These are phyloP conservation scores for Pythium chondricola DNA, from an alignment of 352 stramenopile genomes.

Conservation along the genomic window DNA sequence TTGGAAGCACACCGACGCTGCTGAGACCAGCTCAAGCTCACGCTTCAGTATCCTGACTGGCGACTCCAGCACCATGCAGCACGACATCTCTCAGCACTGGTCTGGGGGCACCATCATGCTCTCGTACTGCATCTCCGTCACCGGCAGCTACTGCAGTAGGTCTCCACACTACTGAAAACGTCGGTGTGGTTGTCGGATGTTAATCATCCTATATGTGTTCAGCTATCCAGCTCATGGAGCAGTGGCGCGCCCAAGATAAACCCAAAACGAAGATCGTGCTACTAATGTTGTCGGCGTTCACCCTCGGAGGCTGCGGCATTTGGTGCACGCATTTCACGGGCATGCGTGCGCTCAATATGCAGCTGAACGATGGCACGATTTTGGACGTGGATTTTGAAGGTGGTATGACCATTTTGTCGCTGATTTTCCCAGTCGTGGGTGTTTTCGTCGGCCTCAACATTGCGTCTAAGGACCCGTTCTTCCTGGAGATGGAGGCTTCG, in stretches of 20 bases:
- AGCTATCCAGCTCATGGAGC: conserved; percentile 72
- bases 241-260: conserved; percentile 43
- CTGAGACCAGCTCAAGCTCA: neutral
- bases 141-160: conserved; percentile 53
- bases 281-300: conserved; percentile 30
- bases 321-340: conserved; percentile 76
- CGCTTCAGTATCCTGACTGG: neutral
- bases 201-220: neutral
- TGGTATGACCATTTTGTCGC: conserved; percentile 44
- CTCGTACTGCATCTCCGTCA: conserved; percentile 47
- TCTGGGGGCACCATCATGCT: conserved; percentile 33
- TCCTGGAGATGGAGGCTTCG: conserved; percentile 49
- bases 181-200: too few relatives aligned
- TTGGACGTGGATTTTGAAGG: conserved; percentile 47
- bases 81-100: conserved; percentile 36
- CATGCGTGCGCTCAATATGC: conserved; percentile 47
- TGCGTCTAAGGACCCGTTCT: conserved; percentile 53
- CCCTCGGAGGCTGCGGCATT: conserved; percentile 55
- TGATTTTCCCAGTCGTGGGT: conserved; percentile 43
- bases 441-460: conserved; percentile 54
- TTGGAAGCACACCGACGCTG: neutral
- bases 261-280: conserved; percentile 29
- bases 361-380: conserved; percentile 23
- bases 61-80: neutral
- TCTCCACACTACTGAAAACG: too few relatives aligned